Conservation (phyloP, 2,329 filamentous ascomycete genomes). For the Cladophialophora chaetospira region DNA sequence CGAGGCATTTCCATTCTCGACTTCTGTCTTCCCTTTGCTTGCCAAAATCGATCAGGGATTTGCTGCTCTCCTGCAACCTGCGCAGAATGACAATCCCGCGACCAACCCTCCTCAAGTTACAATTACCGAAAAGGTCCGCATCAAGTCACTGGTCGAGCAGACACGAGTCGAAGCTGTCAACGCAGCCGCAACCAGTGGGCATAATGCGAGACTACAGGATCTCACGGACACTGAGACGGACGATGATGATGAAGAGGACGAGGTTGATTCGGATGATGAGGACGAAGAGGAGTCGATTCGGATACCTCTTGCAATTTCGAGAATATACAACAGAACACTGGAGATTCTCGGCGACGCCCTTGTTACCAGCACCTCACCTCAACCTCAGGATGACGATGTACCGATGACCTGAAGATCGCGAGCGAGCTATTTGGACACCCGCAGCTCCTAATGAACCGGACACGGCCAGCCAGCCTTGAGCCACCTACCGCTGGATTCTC, state of each 20-base stretch:
- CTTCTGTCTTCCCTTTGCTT: conserved; percentile 70
- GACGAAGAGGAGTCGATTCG: conserved; percentile 13
- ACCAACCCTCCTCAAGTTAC: conserved; percentile 63
- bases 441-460: too few species aligned
- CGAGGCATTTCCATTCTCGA: conserved; percentile 68
- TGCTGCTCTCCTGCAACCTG: conserved; percentile 65
- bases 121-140: conserved; percentile 84
- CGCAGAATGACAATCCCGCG: conserved; percentile 59
- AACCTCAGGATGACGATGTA: conserved; percentile 7
- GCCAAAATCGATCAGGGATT: conserved; percentile 84
- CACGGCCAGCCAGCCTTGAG: too few species aligned
- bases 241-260: conserved; percentile 24
- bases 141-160: conserved; percentile 44
- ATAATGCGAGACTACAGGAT: conserved; percentile 16
- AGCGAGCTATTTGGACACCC: too few species aligned
- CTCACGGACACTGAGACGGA: conserved; percentile 21
- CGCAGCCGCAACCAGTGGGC: conserved; percentile 25
- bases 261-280: conserved; percentile 5
- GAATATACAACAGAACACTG: conserved; percentile 31
- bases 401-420: conserved; percentile 1
- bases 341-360: conserved; percentile 33
- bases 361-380: neutral
- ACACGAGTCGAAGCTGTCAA: conserved; percentile 30
- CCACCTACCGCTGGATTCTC: too few species aligned
- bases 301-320: conserved; percentile 25